Evolutionary conservation across 768 basidiomycete species (phyloP).

Genomic region (Postia placenta): DNA sequence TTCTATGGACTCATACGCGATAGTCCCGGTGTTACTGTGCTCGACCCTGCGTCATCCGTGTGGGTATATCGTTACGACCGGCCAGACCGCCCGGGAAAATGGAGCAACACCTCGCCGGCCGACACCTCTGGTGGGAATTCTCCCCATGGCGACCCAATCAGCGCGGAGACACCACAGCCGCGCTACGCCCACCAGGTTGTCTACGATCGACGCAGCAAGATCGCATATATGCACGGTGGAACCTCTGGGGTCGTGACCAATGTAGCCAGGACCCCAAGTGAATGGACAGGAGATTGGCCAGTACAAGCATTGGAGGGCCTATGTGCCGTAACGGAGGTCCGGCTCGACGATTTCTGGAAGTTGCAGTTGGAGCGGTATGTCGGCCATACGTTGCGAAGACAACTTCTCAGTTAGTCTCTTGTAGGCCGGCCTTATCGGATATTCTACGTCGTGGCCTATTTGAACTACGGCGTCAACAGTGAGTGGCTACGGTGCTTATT

Average conservation of each 20-base stretch:
- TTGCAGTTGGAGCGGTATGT: conserved; percentile 62
- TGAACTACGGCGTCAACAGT: conserved; percentile 70
- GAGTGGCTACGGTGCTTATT: conserved; percentile 18
- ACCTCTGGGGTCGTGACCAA: conserved; percentile 47
- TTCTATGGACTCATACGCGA: conserved; percentile 56
- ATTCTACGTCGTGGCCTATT: conserved; percentile 60
- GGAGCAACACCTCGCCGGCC: conserved; percentile 52
- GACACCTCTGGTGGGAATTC: neutral
- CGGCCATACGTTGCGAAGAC: neutral
- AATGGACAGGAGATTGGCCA: conserved; percentile 11
- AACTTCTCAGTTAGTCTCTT: neutral
- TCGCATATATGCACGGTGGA: conserved; percentile 70
- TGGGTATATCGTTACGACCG: conserved; percentile 64
- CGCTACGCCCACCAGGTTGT: conserved; percentile 79
- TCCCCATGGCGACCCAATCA: neutral
- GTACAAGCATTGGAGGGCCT: conserved; percentile 19
- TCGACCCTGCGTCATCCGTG: conserved; percentile 45
- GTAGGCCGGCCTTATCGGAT: conserved; percentile 57
- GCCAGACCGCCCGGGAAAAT: conserved; percentile 49
- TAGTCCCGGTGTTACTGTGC: conserved; percentile 32
- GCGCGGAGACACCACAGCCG: conserved; percentile 43
- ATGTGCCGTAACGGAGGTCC: conserved; percentile 29
- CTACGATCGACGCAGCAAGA: conserved; percentile 53
- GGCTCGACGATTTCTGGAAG: conserved; percentile 76
- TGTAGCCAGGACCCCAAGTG: conserved; percentile 42